Conservation (phyloP, 768 basidiomycete species). For the Termitomyces heimii region DNA sequence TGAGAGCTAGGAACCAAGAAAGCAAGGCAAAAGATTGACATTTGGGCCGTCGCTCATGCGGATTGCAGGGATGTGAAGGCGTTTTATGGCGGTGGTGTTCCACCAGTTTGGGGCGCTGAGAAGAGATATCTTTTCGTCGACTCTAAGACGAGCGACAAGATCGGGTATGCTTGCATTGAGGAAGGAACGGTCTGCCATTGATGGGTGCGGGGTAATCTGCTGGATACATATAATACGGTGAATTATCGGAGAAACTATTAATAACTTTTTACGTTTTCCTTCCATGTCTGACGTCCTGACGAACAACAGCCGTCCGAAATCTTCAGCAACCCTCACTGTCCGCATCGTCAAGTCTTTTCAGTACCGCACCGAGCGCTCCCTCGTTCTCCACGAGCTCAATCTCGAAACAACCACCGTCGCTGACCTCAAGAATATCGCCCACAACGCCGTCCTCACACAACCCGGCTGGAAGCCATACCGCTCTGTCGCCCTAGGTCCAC, state of each 20-base stretch:
- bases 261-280: not conserved
- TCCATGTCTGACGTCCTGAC: conserved; percentile 39
- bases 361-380: conserved; percentile 82
- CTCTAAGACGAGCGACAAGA: conserved; percentile 48
- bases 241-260: conserved; percentile 9
- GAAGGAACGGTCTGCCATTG: conserved; percentile 35
- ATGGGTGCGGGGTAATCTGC: conserved; percentile 1
- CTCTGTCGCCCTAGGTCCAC: conserved; percentile 59
- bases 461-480: conserved; percentile 89
- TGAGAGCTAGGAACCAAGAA: not conserved
- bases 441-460: conserved; percentile 64
- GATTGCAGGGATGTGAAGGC: conserved; percentile 59
- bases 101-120: conserved; percentile 67
- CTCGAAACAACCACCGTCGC: conserved; percentile 76
- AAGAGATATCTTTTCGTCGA: conserved; percentile 59
- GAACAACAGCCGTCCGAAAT: conserved; percentile 61
- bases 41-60: conserved; percentile 74
- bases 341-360: conserved; percentile 94
- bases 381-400: conserved; percentile 80
- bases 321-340: conserved; percentile 81
- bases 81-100: conserved; percentile 53
- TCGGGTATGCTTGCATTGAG: conserved; percentile 45
- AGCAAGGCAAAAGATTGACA: conserved; percentile 21
- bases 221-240: conserved; percentile 2
- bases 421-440: conserved; percentile 65